A percentile compares a stretch with the other conserved stretches of the same genome.
These are phyloP conservation scores for Cylindrodendrum hubeiense DNA, from an alignment of 2,329 filamentous ascomycete genomes.

Conservation along the genomic window DNA sequence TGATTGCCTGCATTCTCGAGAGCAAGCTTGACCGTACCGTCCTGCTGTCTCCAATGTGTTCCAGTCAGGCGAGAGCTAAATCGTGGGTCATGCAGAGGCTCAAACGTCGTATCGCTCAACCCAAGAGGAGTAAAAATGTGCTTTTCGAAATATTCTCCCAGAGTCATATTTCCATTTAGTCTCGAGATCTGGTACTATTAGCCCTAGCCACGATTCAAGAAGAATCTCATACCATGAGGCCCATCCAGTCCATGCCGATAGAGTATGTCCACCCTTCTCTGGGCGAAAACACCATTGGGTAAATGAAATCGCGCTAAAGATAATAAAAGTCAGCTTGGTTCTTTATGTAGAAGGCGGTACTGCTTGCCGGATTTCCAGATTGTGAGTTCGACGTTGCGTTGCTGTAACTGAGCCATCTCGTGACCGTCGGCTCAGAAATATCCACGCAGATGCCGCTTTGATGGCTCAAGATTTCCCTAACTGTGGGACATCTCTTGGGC, in stretches of 20 bases:
- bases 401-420: not conserved
- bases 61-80: not conserved
- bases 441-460: not conserved
- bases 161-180: not conserved
- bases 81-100: not conserved
- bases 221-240: not conserved
- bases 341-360: no score
- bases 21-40: not conserved
- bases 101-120: not conserved
- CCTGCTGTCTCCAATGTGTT: not conserved
- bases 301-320: not conserved
- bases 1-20: not conserved
- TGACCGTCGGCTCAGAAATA: not conserved
- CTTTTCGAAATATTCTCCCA: not conserved
- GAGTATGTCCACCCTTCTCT: not conserved
- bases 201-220: not conserved
- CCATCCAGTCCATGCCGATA: not conserved
- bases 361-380: not conserved
- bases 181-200: not conserved
- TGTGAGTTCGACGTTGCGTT: not conserved
- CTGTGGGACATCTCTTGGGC: not conserved
- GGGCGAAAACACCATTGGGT: not conserved
- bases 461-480: not conserved
- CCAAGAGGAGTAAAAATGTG: not conserved
- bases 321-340: no score